A percentile compares a stretch with the other conserved stretches of the same genome.
Evolutionary conservation across 2,329 filamentous ascomycete genomes (phyloP).

Genomic region (Fusarium devonianum): DNA sequence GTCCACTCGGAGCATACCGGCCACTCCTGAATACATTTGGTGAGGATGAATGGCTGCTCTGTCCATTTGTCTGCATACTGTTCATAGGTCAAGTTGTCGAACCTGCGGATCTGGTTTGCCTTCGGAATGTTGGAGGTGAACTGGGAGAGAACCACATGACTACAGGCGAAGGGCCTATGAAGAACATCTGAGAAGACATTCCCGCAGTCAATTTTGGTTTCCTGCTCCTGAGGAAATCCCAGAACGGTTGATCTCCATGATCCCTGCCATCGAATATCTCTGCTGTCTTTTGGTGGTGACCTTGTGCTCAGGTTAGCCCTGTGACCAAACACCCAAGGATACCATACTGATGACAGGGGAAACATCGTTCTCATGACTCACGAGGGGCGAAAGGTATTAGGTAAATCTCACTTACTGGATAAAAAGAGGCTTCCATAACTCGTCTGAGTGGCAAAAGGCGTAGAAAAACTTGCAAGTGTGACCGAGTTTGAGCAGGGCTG

Average conservation of each 20-base stretch:
- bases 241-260: conserved; percentile 86
- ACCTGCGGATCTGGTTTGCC: conserved; percentile 74
- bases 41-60: conserved; percentile 84
- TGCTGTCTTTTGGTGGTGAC: conserved; percentile 43
- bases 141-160: conserved; percentile 71
- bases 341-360: conserved; percentile 1
- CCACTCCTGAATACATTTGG: conserved; percentile 82
- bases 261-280: conserved; percentile 69
- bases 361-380: conserved; percentile 11
- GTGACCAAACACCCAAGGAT: conserved; percentile 17
- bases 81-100: conserved; percentile 71
- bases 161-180: conserved; percentile 89
- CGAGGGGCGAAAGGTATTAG: neutral
- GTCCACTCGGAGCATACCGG: conserved; percentile 79
- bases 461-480: conserved; percentile 85
- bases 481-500: conserved; percentile 70
- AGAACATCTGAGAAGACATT: conserved; percentile 89
- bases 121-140: conserved; percentile 76
- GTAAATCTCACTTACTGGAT: conserved; percentile 71
- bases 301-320: conserved; percentile 23
- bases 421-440: conserved; percentile 88
- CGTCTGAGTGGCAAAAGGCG: conserved; percentile 83
- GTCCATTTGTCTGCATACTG: conserved; percentile 82
- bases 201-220: conserved; percentile 71
- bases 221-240: conserved; percentile 57